Evolutionary conservation across 1,284 basidiomycete species (phyloP), one percentile per base, ranked within the genome.

Genomic region (Tilletia caries): DNA sequence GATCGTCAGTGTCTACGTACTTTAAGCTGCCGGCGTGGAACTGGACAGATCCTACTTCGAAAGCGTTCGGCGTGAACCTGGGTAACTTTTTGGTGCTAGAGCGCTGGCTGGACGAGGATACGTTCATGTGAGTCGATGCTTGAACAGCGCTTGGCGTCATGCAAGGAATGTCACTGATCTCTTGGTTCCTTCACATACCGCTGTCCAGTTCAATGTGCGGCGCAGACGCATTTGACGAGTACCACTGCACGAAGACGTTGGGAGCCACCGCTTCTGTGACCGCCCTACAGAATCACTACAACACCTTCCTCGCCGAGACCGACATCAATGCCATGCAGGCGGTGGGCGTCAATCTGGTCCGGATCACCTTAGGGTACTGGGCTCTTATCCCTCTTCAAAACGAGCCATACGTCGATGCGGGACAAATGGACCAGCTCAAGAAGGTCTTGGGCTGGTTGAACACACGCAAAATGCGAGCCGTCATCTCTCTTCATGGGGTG

Each of bases 401-500:
- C 27, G 76, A 78, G 71, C 79, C 76, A 2, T 81, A 78, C 66
- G 58, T 72, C 32, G 75, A 73, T 52, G 67, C 76, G 3, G 72
- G 71, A 12, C 78, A 80, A 65, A 67, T 71, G 20, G 73, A 76
- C 58, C 77, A 79, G 69, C 69, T 82, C 50, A 68, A 76, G 66
- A 76, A 75, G 73, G 71, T 76, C 71, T 71, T 79, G 64, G 67
- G 73, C 64, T 82, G 79, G 81, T 74, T 78, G 76, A 80, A 84
- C 73, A 70, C 70, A 20, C 79, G 84, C 46, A 76, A 76, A 64
- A 85, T 85, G 79, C 85, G 85, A 69, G 82, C 83, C 43, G 73
- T 85, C 71, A 77, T 85, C 62, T 85, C 85, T 68, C 71, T 85
- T 34, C 85, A 85, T 74, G 85, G 84, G 37, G 75, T 85, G 54